A percentile compares a stretch with the other conserved stretches of the same genome.
Conservation (phyloP, 2,329 filamentous ascomycete genomes). For the Botrytis porri region DNA sequence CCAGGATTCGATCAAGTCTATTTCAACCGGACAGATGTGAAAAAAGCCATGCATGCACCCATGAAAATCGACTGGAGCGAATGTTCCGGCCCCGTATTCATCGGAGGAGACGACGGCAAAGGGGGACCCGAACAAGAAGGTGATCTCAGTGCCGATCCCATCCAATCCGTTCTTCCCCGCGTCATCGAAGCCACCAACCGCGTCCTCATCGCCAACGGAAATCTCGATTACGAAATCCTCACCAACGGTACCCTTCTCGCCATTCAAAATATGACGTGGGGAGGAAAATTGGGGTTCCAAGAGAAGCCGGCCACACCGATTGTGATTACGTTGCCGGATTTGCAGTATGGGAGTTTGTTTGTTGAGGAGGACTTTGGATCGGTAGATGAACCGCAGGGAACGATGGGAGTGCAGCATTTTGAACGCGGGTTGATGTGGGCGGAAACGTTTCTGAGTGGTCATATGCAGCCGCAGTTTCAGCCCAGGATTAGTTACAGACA, state of each 20-base stretch:
- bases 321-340: neutral
- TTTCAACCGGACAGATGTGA: slow-evolving; percentile 52
- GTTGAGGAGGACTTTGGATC: slow-evolving; percentile 35
- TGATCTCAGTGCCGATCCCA: slow-evolving; percentile 42
- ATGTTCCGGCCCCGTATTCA: slow-evolving; percentile 45
- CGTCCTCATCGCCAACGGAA: slow-evolving; percentile 48
- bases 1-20: slow-evolving; percentile 43
- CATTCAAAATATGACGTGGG: slow-evolving; percentile 54
- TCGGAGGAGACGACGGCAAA: slow-evolving; percentile 30
- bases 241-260: slow-evolving; percentile 52
- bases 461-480: neutral
- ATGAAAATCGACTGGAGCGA: slow-evolving; percentile 42
- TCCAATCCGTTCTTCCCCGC: slow-evolving; percentile 43
- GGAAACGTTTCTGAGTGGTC: slow-evolving; percentile 36
- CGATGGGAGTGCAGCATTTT: slow-evolving; percentile 39
- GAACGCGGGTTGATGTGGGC: slow-evolving; percentile 42
- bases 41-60: slow-evolving; percentile 48
- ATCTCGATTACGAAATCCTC: slow-evolving; percentile 48
- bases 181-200: slow-evolving; percentile 53
- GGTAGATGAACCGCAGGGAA: slow-evolving; percentile 53
- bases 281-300: slow-evolving; percentile 47
- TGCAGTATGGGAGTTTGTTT: neutral
- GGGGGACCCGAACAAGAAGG: slow-evolving; percentile 28
- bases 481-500: neutral
- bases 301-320: slow-evolving; percentile 38